phyloP scores from a whole-genome alignment of 1,139 yeast species.

The Zygoascus sp. region DNA sequence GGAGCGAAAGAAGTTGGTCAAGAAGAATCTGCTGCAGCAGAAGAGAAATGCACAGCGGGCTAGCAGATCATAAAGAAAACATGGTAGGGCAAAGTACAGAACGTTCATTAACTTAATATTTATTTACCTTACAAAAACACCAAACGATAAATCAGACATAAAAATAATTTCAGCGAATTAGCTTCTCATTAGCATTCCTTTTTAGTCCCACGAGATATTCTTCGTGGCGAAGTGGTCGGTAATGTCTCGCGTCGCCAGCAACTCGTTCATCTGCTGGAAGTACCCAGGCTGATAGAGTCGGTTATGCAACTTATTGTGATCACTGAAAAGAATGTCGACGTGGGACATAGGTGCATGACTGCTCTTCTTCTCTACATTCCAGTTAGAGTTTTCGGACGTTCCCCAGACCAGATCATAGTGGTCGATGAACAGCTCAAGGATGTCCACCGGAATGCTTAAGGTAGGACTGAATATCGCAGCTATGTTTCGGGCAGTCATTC shows the following conservation, averaged over 20 bases:
- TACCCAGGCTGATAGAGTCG: slow-evolving; percentile 2
- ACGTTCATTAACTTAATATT: neutral
- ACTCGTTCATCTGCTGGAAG: slow-evolving; percentile 8
- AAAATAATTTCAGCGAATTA: neutral
- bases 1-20: slow-evolving; percentile 79
- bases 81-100: neutral
- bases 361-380: neutral
- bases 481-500: slow-evolving; percentile 31
- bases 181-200: neutral
- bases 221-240: slow-evolving; percentile 8
- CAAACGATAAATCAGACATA: neutral
- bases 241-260: neutral
- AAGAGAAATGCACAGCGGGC: slow-evolving; percentile 56
- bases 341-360: slow-evolving; percentile 3
- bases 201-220: slow-evolving; percentile 3
- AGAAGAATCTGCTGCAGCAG: slow-evolving; percentile 83
- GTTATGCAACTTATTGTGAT: neutral
- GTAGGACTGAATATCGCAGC: slow-evolving; percentile 34
- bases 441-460: slow-evolving; percentile 26
- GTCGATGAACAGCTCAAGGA: slow-evolving; percentile 24
- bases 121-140: slow-evolving; percentile 3
- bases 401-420: slow-evolving; percentile 24
- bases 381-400: neutral
- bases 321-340: slow-evolving; percentile 1
- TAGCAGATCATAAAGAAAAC: slow-evolving; percentile 18